A percentile compares a stretch with the other conserved stretches of the same genome.
Conservation (phyloP, 1,284 basidiomycete genomes). For the Austroboletus niveus region DNA sequence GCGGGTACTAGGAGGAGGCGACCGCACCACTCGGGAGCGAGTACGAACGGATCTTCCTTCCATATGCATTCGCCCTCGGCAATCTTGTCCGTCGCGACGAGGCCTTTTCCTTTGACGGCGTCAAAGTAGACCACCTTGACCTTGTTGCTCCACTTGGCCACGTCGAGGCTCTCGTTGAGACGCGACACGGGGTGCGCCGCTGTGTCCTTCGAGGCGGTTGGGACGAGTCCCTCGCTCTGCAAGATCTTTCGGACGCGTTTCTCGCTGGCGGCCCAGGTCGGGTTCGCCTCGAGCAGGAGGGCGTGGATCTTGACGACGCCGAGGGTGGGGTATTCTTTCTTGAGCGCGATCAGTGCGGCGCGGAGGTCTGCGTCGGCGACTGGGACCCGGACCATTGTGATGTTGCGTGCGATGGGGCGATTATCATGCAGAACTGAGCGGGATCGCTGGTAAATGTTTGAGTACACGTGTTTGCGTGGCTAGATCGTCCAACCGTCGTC, state of each 20-base stretch:
- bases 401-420: background rate
- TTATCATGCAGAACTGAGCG: background rate
- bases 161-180: slow-evolving; percentile 65
- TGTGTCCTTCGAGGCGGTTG: slow-evolving; percentile 15
- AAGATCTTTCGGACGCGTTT: slow-evolving; percentile 74
- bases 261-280: slow-evolving; percentile 77
- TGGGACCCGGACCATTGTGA: slow-evolving; percentile 14
- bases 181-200: slow-evolving; percentile 57
- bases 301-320: slow-evolving; percentile 73
- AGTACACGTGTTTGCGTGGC: too few species aligned
- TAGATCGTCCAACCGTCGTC: too few species aligned
- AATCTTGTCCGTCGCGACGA: slow-evolving; percentile 70
- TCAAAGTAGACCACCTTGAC: slow-evolving; percentile 71
- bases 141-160: slow-evolving; percentile 59
- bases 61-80: slow-evolving; percentile 73
- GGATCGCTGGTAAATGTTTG: too few species aligned
- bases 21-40: slow-evolving; percentile 69
- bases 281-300: slow-evolving; percentile 54
- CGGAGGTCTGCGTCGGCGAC: slow-evolving; percentile 47
- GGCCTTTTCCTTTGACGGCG: slow-evolving; percentile 76
- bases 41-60: slow-evolving; percentile 76
- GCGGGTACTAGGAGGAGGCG: background rate
- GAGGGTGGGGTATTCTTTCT: slow-evolving; percentile 56
- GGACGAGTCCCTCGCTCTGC: slow-evolving; percentile 55
- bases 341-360: slow-evolving; percentile 38